These are phyloP conservation scores for Anthracocystis walkeri DNA, from an alignment of 1,284 basidiomycete genomes.

Conservation along the genomic window DNA sequence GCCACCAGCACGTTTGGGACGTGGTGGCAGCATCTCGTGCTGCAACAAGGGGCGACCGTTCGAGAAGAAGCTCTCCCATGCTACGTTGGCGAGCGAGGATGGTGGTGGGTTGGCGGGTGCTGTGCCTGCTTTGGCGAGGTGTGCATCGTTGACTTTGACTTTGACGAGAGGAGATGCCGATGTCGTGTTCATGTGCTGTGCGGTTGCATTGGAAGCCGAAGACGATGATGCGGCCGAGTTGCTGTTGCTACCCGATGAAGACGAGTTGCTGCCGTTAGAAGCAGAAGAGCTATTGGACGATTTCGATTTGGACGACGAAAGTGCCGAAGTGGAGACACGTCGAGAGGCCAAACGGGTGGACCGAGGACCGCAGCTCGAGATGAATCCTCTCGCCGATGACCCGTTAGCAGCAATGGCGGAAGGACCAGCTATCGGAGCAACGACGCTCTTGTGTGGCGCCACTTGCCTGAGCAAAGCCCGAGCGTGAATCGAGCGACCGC, in stretches of 20 bases:
- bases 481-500: constrained; percentile 49
- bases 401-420: constrained; percentile 12
- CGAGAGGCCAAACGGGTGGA: constrained; percentile 32
- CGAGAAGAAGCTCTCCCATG: constrained; percentile 57
- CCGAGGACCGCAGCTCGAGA: constrained; percentile 38
- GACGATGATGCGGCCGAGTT: constrained; percentile 38
- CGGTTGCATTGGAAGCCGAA: constrained; percentile 21
- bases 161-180: constrained; percentile 34
- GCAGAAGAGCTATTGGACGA: constrained; percentile 30
- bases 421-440: constrained; percentile 28
- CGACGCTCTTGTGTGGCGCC: constrained; percentile 18
- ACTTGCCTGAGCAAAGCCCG: constrained; percentile 42
- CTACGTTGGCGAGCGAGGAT: constrained; percentile 42
- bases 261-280: constrained; percentile 28
- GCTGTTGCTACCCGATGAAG: constrained; percentile 27
- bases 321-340: constrained; percentile 32
- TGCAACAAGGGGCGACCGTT: constrained; percentile 53
- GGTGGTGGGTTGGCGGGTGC: constrained; percentile 52
- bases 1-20: constrained; percentile 36
- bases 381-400: constrained; percentile 24
- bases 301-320: constrained; percentile 42
- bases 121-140: constrained; percentile 19
- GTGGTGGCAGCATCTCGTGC: constrained; percentile 54
- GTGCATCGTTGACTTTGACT: constrained; percentile 20
- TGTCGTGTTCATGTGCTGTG: constrained; percentile 16